Conservation (phyloP, 441 rosid genomes). For the Gossypium laxum region DNA sequence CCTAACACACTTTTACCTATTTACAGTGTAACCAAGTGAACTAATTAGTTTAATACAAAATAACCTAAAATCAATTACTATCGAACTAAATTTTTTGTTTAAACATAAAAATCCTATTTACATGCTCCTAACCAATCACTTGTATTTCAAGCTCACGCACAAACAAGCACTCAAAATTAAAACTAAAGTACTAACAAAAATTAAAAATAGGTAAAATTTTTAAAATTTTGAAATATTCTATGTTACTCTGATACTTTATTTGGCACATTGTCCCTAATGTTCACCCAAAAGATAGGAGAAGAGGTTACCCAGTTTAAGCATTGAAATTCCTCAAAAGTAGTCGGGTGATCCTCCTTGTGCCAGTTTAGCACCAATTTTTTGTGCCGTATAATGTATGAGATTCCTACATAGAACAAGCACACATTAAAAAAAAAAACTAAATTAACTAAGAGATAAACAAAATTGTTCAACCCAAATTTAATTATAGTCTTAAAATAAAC, state of each 20-base stretch:
- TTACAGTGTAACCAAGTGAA: not conserved
- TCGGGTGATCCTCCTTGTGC: not conserved
- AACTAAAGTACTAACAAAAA: not conserved
- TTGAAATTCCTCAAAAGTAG: not conserved
- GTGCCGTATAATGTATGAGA: not conserved
- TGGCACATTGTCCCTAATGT: not conserved
- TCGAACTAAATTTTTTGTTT: not conserved
- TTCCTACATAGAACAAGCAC: not conserved
- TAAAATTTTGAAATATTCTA: not conserved
- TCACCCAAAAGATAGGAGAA: not conserved
- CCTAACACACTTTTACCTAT: not conserved
- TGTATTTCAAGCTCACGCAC: not conserved
- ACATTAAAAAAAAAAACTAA: not conserved
- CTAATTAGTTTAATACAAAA: not conserved
- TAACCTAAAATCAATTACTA: not conserved
- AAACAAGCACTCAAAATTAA: not conserved
- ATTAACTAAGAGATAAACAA: not conserved
- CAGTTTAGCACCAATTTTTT: not conserved
- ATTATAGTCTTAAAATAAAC: not conserved
- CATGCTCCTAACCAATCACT: not conserved
- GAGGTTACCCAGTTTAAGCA: not conserved
- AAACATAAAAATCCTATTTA: not conserved
- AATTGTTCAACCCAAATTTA: not conserved
- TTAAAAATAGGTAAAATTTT: not conserved
- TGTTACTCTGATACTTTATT: not conserved